Base-by-base conservation (phyloP, 148 eudicot genomes). In the Fagopyrum tataricum region DNA sequence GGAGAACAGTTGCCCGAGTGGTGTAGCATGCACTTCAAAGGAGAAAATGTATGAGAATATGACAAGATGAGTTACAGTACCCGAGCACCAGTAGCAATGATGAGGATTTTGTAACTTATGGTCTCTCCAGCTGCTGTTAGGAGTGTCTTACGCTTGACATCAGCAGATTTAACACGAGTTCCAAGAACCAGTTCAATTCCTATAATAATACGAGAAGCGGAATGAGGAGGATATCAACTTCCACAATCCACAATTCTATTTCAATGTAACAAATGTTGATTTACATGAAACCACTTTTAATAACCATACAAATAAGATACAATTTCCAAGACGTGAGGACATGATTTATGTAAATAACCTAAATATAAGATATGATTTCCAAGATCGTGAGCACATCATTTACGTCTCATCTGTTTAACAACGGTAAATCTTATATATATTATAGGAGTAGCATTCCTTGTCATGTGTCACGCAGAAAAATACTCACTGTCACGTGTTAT, bases 71-170 rank as follows among this genome's bases (percentile, higher is more conserved):
- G 85, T 75, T 68, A 73, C 73, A 81, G 75, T 95, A 95, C 99
- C 99, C 97, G 90, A 79, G 99, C 99, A 79, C 99, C 99, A 71
- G 97, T 92, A 77, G 99, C 97, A 78, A 95, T 89, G 73, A 95
- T 86, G 84, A 95, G 96, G 83, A 82, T 69, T 73, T 84, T 88
- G 91, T 91, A 95, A 84, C 94, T 95, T 81, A 95, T 95, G 52
- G 97, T 91, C 88, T 95, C 99, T 78, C 99, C 99, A 21, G 97
- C 83, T 58, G 92, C 88, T 44, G 96, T 91, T 61, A 92, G 67
- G 73, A 95, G 74, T 67, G 97, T 92, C 79, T 92, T 95, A 75
- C 99, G 85, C 83, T 86, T 95, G 75, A 90, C 88, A 84, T 95
- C 97, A 83, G 88, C 97, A 41, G 97, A 88, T 80, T 86, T 92